Evolutionary conservation across 192 early-diverging fungal species (phyloP), one percentile per base, ranked within the genome.

Genomic region (Entomortierella beljakovae): DNA sequence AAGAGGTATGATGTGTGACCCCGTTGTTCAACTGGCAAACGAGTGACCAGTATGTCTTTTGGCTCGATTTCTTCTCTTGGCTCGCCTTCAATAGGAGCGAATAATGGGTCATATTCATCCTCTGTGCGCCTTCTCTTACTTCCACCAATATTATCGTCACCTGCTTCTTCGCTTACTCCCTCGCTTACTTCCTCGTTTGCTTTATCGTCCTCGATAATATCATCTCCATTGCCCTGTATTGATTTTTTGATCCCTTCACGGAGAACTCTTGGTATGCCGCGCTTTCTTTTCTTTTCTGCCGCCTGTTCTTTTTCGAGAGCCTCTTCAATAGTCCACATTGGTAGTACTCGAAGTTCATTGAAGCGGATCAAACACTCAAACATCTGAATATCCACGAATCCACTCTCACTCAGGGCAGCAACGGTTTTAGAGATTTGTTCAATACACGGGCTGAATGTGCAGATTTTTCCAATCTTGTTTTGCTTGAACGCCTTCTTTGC

Each of bases 1-100:
- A 95, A 94, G 66, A 99, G 83, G 71, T 94, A 99, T 34, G 96
- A 97, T 1, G 97, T 99, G 76, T 99, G 97, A 2, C 97, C 97
- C 29, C 91, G 88, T 61, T 85, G 81, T 51, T 85, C 90, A 1
- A 53, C 68, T 2, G 84, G 70, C 9, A 89, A 87, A 53, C 90
- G 92, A 3, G 92, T 87, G 9, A 93, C 84, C 35, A 88, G 52
- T 29, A 91, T 52, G 35, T 88, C 85, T 25, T 63, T 57, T 38
- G 77, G 82, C 34, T 83, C 73, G 29, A 73, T 66, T 28, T 74
- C 67, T 40, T 64, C 72, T 31, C 70, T 33, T 29, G 61, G 68
- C 23, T 69, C 67, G 20, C 20, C 43, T 15, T 46, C 15, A 2
- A 11, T 15, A 16, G 15, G 20, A 46, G 43, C 5, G 43, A 11